Evolutionary conservation across 148 eudicot genomes (phyloP).

Genomic region (Rhododendron kiyosumense): DNA sequence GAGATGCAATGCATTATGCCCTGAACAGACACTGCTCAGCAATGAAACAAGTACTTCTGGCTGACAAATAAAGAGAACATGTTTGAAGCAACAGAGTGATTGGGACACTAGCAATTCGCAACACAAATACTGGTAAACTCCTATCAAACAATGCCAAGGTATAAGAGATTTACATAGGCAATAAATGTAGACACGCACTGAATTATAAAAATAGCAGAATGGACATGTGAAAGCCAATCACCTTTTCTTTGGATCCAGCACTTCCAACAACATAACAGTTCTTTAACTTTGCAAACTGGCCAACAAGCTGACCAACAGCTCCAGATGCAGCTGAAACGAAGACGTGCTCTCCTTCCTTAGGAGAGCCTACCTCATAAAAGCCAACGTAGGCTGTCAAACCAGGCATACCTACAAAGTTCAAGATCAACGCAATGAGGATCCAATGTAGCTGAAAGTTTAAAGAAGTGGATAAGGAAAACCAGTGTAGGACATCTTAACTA

Average conservation of each 20-base stretch:
- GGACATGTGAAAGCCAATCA: background rate
- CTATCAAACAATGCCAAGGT: background rate
- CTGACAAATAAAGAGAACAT: background rate
- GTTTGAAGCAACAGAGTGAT: background rate
- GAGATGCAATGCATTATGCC: background rate
- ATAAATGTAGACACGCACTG: background rate
- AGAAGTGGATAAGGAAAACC: background rate
- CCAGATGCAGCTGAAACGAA: background rate
- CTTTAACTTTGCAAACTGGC: background rate
- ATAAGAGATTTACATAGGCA: background rate
- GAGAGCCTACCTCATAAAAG: background rate
- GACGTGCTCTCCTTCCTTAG: background rate
- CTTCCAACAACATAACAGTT: background rate
- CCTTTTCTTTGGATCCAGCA: slow-evolving; percentile 4
- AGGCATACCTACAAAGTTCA: background rate
- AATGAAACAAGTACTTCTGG: background rate
- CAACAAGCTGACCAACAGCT: slow-evolving; percentile 1
- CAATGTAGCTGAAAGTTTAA: background rate
- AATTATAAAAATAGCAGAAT: background rate
- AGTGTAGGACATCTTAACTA: background rate
- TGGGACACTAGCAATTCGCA: background rate
- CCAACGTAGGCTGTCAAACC: background rate
- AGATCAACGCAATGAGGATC: background rate
- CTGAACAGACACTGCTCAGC: background rate
- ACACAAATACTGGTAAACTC: background rate